phyloP scores from a whole-genome alignment of 2,329 filamentous ascomycete species.

The Fusarium gaditjirri region DNA sequence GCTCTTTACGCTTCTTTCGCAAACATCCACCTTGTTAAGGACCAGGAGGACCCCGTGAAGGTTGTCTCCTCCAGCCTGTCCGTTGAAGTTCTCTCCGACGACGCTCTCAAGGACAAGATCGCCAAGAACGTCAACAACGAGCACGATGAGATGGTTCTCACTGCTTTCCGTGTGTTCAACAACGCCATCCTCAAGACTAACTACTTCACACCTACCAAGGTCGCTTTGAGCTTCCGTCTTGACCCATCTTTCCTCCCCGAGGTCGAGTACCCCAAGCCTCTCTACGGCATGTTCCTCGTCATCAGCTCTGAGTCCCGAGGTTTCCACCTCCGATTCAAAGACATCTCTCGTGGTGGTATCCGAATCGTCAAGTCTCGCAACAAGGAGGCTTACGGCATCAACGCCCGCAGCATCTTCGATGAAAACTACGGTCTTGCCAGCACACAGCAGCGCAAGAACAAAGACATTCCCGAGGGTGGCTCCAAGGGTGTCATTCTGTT shows the following conservation, averaged over 20 bases:
- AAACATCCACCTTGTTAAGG: conserved; percentile 76
- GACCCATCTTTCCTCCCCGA: conserved; percentile 89
- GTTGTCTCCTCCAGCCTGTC: conserved; percentile 65
- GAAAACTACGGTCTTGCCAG: conserved; percentile 99
- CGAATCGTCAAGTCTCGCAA: conserved; percentile 98
- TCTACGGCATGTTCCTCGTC: conserved; percentile 99
- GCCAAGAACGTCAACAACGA: conserved; percentile 86
- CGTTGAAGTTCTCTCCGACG: conserved; percentile 78
- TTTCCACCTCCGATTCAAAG: conserved; percentile 96
- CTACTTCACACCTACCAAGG: conserved; percentile 96
- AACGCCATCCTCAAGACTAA: conserved; percentile 94
- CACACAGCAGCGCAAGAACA: conserved; percentile 99
- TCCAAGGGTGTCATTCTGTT: conserved; percentile 98
- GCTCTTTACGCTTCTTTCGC: conserved; percentile 93
- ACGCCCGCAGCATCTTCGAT: conserved; percentile 94
- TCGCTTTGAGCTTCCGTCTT: conserved; percentile 94
- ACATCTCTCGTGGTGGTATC: conserved; percentile 96
- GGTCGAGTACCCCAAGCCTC: conserved; percentile 90
- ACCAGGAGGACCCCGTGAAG: conserved; percentile 61
- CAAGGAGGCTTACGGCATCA: conserved; percentile 95
- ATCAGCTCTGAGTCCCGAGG: conserved; percentile 97
- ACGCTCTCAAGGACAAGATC: conserved; percentile 79
- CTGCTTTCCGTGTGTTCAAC: conserved; percentile 96
- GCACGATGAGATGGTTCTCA: conserved; percentile 98
- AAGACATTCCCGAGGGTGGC: conserved; percentile 97